Conservation (phyloP, 73 alveolate genomes). For the Paramecium sonneborni region DNA sequence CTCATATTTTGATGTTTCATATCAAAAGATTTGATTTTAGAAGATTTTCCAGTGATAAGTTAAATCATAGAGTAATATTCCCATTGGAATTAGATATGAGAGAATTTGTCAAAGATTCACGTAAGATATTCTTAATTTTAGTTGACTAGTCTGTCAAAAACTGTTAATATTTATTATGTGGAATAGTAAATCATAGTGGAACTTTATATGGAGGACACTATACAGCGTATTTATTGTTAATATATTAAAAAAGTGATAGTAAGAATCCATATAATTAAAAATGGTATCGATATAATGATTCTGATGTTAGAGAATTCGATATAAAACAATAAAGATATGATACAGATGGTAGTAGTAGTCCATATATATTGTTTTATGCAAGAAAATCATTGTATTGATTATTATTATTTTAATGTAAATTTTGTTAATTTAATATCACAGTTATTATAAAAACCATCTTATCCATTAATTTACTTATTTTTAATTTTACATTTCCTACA, state of each 20-base stretch:
- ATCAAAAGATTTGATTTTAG: slow-evolving; percentile 62
- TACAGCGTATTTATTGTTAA: slow-evolving; percentile 61
- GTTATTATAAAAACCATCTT: slow-evolving; percentile 15
- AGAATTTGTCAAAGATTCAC: slow-evolving; percentile 1
- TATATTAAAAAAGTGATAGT: slow-evolving; percentile 31
- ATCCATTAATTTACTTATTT: slow-evolving; percentile 2
- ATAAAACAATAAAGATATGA: slow-evolving; percentile 10
- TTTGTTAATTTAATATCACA: neutral
- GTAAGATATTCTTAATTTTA: slow-evolving; percentile 13
- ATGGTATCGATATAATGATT: slow-evolving; percentile 66
- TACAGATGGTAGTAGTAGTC: slow-evolving; percentile 58
- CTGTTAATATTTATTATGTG: slow-evolving; percentile 38
- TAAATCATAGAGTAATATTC: slow-evolving; percentile 40
- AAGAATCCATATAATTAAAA: slow-evolving; percentile 53
- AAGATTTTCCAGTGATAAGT: slow-evolving; percentile 48
- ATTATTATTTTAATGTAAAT: neutral
- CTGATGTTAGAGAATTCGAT: slow-evolving; percentile 57
- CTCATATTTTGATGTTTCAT: slow-evolving; percentile 56
- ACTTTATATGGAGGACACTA: slow-evolving; percentile 67
- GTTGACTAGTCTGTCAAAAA: slow-evolving; percentile 40
- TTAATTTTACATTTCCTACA: neutral
- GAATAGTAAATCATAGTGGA: slow-evolving; percentile 68
- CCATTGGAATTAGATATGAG: slow-evolving; percentile 60
- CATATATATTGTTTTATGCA: slow-evolving; percentile 57
- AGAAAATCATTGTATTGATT: neutral